Conservation (phyloP, 345 rosid genomes). For the Anacardium occidentale region DNA sequence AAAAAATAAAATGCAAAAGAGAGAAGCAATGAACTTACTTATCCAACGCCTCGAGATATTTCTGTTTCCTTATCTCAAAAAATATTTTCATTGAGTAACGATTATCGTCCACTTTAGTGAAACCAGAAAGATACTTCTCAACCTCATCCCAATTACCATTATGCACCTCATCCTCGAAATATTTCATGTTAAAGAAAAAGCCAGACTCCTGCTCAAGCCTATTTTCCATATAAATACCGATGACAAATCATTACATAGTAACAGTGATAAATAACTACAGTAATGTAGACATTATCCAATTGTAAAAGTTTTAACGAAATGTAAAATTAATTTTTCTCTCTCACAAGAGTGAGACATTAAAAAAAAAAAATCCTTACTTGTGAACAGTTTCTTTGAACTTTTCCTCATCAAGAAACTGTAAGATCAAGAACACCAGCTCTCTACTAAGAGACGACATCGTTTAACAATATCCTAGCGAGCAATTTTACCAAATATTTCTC, state of each 20-base stretch:
- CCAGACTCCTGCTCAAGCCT: slow-evolving; percentile 99
- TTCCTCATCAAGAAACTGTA: slow-evolving; percentile 99
- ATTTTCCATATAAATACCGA: slow-evolving; percentile 26
- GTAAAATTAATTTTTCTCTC: not conserved
- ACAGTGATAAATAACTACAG: not conserved
- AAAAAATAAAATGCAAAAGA: not conserved
- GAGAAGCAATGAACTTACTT: slow-evolving; percentile 47
- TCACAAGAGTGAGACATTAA: not conserved
- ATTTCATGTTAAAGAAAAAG: slow-evolving; percentile 96
- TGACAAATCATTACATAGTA: slow-evolving; percentile 17
- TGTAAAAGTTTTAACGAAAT: not conserved
- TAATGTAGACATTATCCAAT: slow-evolving; percentile 1
- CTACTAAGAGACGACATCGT: slow-evolving; percentile 96
- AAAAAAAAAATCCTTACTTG: slow-evolving; percentile 46
- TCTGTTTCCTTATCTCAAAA: slow-evolving; percentile 99
- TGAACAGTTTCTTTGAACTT: slow-evolving; percentile 99
- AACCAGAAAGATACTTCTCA: slow-evolving; percentile 95
- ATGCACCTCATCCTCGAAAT: slow-evolving; percentile 98
- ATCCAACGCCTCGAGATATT: slow-evolving; percentile 97
- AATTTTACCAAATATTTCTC: slow-evolving; percentile 29
- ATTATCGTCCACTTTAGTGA: slow-evolving; percentile 95
- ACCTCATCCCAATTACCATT: slow-evolving; percentile 99
- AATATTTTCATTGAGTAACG: slow-evolving; percentile 98
- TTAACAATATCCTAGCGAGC: slow-evolving; percentile 29
- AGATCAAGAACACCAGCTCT: slow-evolving; percentile 97